phyloP scores from a whole-genome alignment of 148 eudicot genomes.

The Linanthus parryae region DNA sequence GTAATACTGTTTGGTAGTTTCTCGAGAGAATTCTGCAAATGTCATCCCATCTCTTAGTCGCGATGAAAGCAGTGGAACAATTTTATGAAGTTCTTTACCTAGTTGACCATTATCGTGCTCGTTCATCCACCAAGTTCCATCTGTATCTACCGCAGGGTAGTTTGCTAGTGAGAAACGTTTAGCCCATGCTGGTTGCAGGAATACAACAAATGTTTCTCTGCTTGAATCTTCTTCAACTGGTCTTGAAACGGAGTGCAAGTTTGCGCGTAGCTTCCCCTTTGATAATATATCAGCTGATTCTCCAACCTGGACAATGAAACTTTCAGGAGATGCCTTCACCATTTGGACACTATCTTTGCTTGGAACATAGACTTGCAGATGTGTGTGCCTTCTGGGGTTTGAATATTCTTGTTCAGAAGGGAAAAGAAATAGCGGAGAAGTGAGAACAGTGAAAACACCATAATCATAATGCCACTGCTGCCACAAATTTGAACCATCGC shows the following conservation, averaged over 20 bases:
- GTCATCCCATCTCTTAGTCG: constrained; percentile 84
- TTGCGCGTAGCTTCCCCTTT: constrained; percentile 66
- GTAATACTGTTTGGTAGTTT: constrained; percentile 82
- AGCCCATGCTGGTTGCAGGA: constrained; percentile 89
- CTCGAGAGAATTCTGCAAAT: constrained; percentile 81
- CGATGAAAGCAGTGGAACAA: constrained; percentile 65
- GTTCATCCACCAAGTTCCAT: constrained; percentile 16
- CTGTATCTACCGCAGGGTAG: constrained; percentile 28
- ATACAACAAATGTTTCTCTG: constrained; percentile 92
- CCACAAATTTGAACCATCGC: constrained; percentile 46
- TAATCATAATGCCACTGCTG: constrained; percentile 99
- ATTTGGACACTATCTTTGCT: constrained; percentile 33
- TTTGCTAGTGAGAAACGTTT: constrained; percentile 48
- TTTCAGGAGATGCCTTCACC: constrained; percentile 62
- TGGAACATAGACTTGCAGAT: constrained; percentile 62
- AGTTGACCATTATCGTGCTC: constrained; percentile 18
- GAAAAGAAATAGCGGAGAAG: constrained; percentile 67
- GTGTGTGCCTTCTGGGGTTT: constrained; percentile 64
- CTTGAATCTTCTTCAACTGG: constrained; percentile 44
- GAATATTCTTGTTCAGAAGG: constrained; percentile 34
- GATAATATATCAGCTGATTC: constrained; percentile 86
- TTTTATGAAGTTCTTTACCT: constrained; percentile 35
- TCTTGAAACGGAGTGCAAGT: constrained; percentile 77
- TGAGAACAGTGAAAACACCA: constrained; percentile 81
- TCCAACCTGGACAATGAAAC: constrained; percentile 88